Base-by-base conservation (phyloP, 2,329 filamentous ascomycete species). In the Teratosphaeria destructans region DNA sequence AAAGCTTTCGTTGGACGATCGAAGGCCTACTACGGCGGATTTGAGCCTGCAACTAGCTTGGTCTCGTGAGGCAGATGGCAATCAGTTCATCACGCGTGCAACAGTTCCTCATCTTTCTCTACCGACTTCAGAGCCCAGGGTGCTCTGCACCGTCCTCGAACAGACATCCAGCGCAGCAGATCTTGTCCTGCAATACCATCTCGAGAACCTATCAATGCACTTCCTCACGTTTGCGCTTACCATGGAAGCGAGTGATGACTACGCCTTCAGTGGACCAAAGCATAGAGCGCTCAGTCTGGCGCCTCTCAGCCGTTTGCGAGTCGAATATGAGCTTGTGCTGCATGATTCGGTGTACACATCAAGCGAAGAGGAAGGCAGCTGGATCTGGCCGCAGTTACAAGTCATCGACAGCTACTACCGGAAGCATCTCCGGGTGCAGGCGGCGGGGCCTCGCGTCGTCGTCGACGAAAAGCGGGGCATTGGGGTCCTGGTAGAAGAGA, bases 181-280 rank as follows among this genome's bases (percentile, higher is more conserved):
- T 32, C 74, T 83, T 55, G 61, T 59, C 1, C 74, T 85, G 47
- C 75, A 81, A 61, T 88, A 88, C 70, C 90, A 85, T 3, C 85
- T 99, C 59, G 94, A 99, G 75, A 99, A 99, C 71, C 89, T 92
- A 0, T 96, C 93, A 0, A 88, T 86, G 72, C 94, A 99, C 73
- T 95, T 96, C 74, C 82, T 99, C 56, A 96, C 92, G 0, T 99
- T 99, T 75, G 91, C 89, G 34, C 74, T 97, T 55, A 85, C 81
- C 29, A 95, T 99, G 91, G 93, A 99, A 66, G 88, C 91, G 2
- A 93, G 85, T 71, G 90, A 95, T 64, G 84, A 90, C 57, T 97
- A 97, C 74, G 93, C 91, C 0, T 97, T 99, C 73, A 91, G 89
- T 7, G 94, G 94, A 0, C 80, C 89, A 1, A 97, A 97, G 76